A percentile compares a stretch with the other conserved stretches of the same genome.
phyloP scores from a whole-genome alignment of 192 early-diverging fungal genomes.

The Coemansia guatemalensis region DNA sequence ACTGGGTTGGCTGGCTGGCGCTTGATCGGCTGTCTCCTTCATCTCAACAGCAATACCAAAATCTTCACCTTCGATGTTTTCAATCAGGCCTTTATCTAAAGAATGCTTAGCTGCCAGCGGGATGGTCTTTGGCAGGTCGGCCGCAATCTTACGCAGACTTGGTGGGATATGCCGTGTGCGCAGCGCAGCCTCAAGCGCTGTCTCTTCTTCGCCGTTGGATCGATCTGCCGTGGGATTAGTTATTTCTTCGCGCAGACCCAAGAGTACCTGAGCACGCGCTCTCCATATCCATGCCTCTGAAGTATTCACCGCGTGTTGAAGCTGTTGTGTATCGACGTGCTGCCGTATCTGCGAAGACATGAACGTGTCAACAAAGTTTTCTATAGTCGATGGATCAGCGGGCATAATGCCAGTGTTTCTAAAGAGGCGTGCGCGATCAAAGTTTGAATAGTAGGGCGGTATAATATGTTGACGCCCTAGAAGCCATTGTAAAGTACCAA shows the following conservation, averaged over 20 bases:
- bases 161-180: constrained; percentile 44
- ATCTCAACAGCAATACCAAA: constrained; percentile 55
- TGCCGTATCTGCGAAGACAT: constrained; percentile 35
- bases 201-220: constrained; percentile 2
- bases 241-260: constrained; percentile 52
- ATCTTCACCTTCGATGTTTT: constrained; percentile 40
- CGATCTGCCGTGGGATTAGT: background rate
- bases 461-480: constrained; percentile 53
- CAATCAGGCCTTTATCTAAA: constrained; percentile 41
- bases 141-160: constrained; percentile 52
- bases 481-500: constrained; percentile 58
- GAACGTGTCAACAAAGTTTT: constrained; percentile 53
- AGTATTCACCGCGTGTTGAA: constrained; percentile 41
- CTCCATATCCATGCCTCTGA: constrained; percentile 69
- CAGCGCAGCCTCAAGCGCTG: constrained; percentile 25
- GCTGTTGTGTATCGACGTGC: constrained; percentile 20
- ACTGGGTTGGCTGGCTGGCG: background rate
- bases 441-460: constrained; percentile 56
- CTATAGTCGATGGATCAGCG: constrained; percentile 55
- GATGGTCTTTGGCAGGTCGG: constrained; percentile 54
- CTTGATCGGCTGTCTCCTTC: constrained; percentile 11
- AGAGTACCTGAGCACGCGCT: constrained; percentile 57
- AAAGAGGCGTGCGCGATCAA: constrained; percentile 56
- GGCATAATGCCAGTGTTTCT: constrained; percentile 59
- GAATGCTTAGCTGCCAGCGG: constrained; percentile 52